Percentiles rank a stretch among this genome's conserved stretches.
Conservation (phyloP, 257 asterid species). For the Catharanthus roseus region DNA sequence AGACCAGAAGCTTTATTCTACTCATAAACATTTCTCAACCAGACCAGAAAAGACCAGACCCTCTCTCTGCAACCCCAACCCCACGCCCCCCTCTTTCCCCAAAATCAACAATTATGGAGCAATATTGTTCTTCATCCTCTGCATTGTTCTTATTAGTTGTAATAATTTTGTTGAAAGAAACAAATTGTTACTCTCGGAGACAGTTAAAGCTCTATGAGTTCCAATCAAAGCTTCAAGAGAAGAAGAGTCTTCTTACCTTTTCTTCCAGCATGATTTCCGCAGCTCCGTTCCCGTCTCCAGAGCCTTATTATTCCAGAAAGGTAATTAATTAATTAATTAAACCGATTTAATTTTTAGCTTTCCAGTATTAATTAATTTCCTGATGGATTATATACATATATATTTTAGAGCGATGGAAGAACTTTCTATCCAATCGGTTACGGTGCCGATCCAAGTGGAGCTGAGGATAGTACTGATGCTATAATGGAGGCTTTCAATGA, state of each 20-base stretch:
- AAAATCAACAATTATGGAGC: too few relatives aligned
- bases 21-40: too few relatives aligned
- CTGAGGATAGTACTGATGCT: conserved; percentile 41
- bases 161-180: conserved; percentile 17
- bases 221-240: conserved; percentile 29
- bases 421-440: conserved; percentile 52
- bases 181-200: conserved; percentile 26
- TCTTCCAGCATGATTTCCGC: conserved; percentile 1
- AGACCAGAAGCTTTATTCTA: too few relatives aligned
- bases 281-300: conserved; percentile 15
- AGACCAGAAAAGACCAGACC: too few relatives aligned
- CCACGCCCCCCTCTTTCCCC: too few relatives aligned
- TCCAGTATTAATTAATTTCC: not conserved
- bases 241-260: too few relatives aligned
- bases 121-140: conserved; percentile 6
- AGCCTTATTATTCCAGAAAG: conserved; percentile 25
- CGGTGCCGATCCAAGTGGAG: conserved; percentile 64
- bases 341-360: not conserved
- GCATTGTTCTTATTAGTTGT: conserved; percentile 11
- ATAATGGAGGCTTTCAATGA: conserved; percentile 38
- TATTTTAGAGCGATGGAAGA: conserved; percentile 42
- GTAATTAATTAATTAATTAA: conserved; percentile 8
- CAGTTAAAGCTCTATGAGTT: conserved; percentile 35
- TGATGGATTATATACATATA: too few relatives aligned
- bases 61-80: too few relatives aligned